Evolutionary conservation across 768 basidiomycete species (phyloP).

Genomic region (Leccinellum albellum): DNA sequence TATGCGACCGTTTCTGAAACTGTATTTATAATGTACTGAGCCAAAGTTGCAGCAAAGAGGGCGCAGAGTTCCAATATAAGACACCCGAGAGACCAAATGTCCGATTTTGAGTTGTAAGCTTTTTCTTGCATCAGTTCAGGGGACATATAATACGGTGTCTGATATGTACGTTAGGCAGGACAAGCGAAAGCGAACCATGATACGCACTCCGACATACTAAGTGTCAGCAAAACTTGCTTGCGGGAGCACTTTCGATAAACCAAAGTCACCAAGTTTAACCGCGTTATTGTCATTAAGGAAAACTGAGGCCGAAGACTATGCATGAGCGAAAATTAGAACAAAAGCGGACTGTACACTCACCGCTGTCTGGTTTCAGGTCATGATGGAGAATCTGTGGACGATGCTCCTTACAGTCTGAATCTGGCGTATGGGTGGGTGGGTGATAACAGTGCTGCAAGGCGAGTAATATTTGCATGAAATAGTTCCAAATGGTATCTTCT

Average conservation of each 20-base stretch:
- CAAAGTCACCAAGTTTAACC: conserved; percentile 98
- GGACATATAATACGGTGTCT: conserved; percentile 99
- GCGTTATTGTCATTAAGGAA: conserved; percentile 81
- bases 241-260: conserved; percentile 86
- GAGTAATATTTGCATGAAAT: conserved; percentile 88
- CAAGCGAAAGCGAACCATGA: not conserved
- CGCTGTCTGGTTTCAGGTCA: conserved; percentile 97
- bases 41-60: conserved; percentile 30
- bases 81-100: conserved; percentile 98
- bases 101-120: conserved; percentile 95
- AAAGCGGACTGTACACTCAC: conserved; percentile 38
- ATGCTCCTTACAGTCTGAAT: conserved; percentile 45
- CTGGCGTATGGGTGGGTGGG: conserved; percentile 44
- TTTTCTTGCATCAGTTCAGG: conserved; percentile 98
- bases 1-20: conserved; percentile 74
- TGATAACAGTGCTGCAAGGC: conserved; percentile 94
- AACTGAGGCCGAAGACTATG: conserved; percentile 43
- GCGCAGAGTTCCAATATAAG: conserved; percentile 96
- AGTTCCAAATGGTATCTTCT: conserved; percentile 94
- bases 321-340: not conserved
- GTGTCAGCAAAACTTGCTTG: conserved; percentile 91
- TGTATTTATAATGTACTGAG: not conserved
- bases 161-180: not conserved
- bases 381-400: conserved; percentile 84
- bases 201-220: conserved; percentile 90